Base-by-base conservation (phyloP, 192 early-diverging fungal species). In the Coemansia sp. region DNA sequence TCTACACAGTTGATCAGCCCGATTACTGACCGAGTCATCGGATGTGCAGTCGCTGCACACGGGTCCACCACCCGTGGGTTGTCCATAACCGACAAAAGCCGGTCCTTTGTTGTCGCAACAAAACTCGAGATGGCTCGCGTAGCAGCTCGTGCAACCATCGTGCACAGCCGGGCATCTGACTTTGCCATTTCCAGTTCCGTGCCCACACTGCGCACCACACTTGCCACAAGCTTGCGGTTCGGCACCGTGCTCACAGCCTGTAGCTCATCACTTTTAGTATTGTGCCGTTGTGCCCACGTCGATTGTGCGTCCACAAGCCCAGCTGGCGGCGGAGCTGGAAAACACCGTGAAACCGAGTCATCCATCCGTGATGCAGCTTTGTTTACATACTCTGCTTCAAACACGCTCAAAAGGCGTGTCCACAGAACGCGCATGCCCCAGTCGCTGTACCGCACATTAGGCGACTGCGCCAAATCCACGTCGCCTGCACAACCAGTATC, bases 161-260 rank as follows among this genome's bases (percentile, higher is more conserved):
- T 16, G 8, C 18, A 19, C 48, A 49, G 48, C 4, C 48, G 19
- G 0, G 48, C 0, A 19, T 49, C 48, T 4, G 18, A n/a, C 18
- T 20, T n/a, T 4, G 68, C 77, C 58, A 74, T 63, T 24, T 74
- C 68, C 4, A 74, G 64, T 51, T 80, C 77, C 1, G 71, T 62
- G 3, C 66, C 48, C 11, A 80, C 70, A 55, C 77, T 67, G 51
- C 71, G 71, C 43, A 62, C 71, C 4, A 66, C 63, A 18, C 68
- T 62, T 0, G 68, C 64, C 2, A 68, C 69, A 16, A 65, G 56
- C 59, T 50, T 60, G 54, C 75, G 69, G 45, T 52, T 58, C 14
- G 70, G 70, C 39, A 66, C 54, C 1, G 54, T 37, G 50, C 22
- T 63, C 18, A 58, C 47, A 2, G 61, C 67, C 3, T 60, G 18